Evolutionary conservation across 2,329 filamentous ascomycete species (phyloP).

Genomic region (Dichotomopilus funicola): DNA sequence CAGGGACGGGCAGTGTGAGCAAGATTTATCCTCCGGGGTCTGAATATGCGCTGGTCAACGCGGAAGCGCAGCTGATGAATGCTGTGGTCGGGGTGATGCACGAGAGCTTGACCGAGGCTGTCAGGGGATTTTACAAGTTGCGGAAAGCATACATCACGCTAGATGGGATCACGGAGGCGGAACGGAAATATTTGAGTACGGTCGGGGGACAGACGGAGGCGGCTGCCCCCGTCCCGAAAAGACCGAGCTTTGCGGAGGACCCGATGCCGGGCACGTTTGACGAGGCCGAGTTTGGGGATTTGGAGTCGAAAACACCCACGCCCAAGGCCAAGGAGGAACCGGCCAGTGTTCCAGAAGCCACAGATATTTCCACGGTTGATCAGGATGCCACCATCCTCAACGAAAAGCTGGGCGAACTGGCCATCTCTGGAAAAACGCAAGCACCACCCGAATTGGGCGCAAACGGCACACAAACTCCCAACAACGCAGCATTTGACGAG

Average conservation of each 20-base stretch:
- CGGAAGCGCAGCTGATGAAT: conserved; percentile 81
- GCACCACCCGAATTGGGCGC: neutral
- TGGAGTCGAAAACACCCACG: conserved; percentile 15
- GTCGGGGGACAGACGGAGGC: conserved; percentile 12
- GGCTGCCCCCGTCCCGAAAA: neutral
- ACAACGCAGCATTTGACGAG: conserved; percentile 20
- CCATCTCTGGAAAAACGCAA: neutral
- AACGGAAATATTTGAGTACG: conserved; percentile 49
- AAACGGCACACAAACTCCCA: conserved; percentile 6
- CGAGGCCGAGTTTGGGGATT: conserved; percentile 30
- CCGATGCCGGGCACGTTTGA: conserved; percentile 35
- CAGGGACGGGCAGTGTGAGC: conserved; percentile 27
- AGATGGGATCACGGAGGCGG: conserved; percentile 69
- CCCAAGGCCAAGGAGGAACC: conserved; percentile 15
- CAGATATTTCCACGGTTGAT: conserved; percentile 49
- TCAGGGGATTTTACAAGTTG: conserved; percentile 89
- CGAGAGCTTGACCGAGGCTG: conserved; percentile 83
- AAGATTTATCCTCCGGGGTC: conserved; percentile 72
- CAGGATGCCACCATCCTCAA: conserved; percentile 9
- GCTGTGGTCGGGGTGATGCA: conserved; percentile 85
- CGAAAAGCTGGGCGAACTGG: conserved; percentile 17
- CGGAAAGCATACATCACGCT: conserved; percentile 81
- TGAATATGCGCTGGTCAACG: conserved; percentile 78
- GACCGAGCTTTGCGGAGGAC: conserved; percentile 25
- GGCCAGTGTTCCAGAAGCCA: conserved; percentile 44